Evolutionary conservation across 495 filamentous ascomycete species (phyloP), one percentile per base, ranked within the genome.

Genomic region (Penicillium goetzii): DNA sequence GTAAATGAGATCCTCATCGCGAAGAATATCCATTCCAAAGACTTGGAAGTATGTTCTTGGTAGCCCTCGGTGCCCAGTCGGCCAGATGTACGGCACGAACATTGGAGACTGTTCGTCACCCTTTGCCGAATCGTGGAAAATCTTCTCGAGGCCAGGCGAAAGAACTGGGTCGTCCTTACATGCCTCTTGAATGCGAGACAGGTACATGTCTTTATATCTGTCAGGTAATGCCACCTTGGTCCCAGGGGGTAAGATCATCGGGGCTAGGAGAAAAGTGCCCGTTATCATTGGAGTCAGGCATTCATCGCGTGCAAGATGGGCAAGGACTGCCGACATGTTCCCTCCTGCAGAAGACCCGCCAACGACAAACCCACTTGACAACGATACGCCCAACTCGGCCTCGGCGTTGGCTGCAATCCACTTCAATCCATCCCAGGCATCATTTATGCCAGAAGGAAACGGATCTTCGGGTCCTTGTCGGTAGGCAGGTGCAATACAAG

Each of bases 291-390:
- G 78, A 5, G 64, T 69, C n/a, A 80, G 66, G 17, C 74, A 72
- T 33, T 82, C 76, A 49, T 83, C 80, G 1, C 77, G 67, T 4
- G 75, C 72, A 0, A 74, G 71, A 64, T 80, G 78, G 1, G 74
- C 69, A 3, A 80, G 62, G 12, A 81, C 73, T 14, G 77, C 75
- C 0, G 78, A 65, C 12, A 85, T 67, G 62, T 82, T 81, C 3
- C 72, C 82, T 9, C 83, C 84, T 15, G 82, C 81, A 5, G 78
- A 82, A 4, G 72, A 74, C 6, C 84, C 84, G 28, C 81, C 81
- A 38, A 85, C 58, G 32, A 86, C 63, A 59, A 85, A 85, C 1
- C 84, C 84, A 51, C 68, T 56, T 61, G 68, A 60, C 40, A 59
- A 33, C 17, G 64, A 61, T 23, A 56, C 66, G 17, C 55, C 63